A percentile compares a stretch with the other conserved stretches of the same genome.
Evolutionary conservation across 257 asterid genomes (phyloP).

Genomic region (Solanum chilense): DNA sequence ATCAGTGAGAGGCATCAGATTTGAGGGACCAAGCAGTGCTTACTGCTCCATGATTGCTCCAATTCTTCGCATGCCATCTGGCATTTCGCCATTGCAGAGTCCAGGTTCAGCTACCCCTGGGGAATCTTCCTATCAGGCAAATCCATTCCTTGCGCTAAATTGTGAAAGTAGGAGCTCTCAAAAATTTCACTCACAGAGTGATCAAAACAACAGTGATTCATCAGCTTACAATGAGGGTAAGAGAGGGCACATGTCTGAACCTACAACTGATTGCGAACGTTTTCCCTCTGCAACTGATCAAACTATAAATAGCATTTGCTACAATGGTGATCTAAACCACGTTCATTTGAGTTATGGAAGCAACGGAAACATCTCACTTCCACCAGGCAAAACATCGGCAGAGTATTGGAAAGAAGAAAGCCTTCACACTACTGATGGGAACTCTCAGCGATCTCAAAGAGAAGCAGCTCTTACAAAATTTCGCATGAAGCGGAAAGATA

Average conservation of each 20-base stretch:
- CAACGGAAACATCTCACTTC: constrained; percentile 16
- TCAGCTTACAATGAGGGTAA: constrained; percentile 29
- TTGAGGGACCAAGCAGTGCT: constrained; percentile 25
- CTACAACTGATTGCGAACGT: constrained; percentile 26
- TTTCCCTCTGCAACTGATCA: constrained; percentile 48
- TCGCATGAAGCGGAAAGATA: constrained; percentile 76
- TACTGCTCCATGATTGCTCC: constrained; percentile 32
- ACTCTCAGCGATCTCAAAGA: constrained; percentile 53
- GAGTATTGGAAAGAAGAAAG: constrained; percentile 47
- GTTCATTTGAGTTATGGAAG: constrained; percentile 21
- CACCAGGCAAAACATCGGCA: constrained; percentile 10
- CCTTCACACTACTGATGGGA: constrained; percentile 26
- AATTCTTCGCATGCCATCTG: constrained; percentile 16
- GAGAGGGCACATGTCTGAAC: constrained; percentile 26
- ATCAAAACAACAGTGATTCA: constrained; percentile 25
- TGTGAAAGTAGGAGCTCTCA: constrained; percentile 23
- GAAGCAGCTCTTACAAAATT: constrained; percentile 90
- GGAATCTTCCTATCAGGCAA: constrained; percentile 25
- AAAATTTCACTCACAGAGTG: constrained; percentile 21
- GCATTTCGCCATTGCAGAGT: constrained; percentile 30
- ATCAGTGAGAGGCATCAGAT: constrained; percentile 41
- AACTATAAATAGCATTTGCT: constrained; percentile 46
- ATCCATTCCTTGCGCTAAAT: constrained; percentile 17
- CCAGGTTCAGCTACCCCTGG: constrained; percentile 28
- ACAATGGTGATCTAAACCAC: constrained; percentile 27